Evolutionary conservation across 371 early-diverging fungal species (phyloP), one percentile per base, ranked within the genome.

Genomic region (Nematocida major): DNA sequence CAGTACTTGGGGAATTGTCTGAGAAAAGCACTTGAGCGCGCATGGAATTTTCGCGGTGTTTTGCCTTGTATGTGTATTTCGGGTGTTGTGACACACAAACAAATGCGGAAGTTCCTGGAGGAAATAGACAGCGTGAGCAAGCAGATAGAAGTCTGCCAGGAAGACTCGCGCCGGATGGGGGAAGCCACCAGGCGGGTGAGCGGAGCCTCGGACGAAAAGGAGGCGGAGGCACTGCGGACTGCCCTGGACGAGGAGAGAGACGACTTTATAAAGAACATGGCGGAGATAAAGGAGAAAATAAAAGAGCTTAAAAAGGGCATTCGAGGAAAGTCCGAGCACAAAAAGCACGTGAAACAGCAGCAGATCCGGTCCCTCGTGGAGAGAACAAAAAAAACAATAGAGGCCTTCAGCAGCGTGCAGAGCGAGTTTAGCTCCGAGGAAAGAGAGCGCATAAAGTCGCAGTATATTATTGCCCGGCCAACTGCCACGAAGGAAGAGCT

Each of bases 381-480:
- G n/a, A 66, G 79, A 48, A 68, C 67, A 18, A 79, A 78, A 47
- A 79, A 81, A 24, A 48, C 83, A 18, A 50, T 82, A 5, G 43
- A 67, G 32, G 67, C 50, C 2, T 67, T 83, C 28, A 81, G 80
- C 57, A 51, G 78, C 32, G 54, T 63, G 11, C 83, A 84, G 59
- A 34, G 67, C 26, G 66, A 69, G 49, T 69, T 80, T 40, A 78
- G 70, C 9, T 36, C 79, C 38, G 67, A 80, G 36, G 85, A 85
- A 50, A 80, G 82, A 54, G 63, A 78, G 11, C 69, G 81, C 36
- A 62, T 83, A n/a, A 79, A 81, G 50, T 43, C 77, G 4, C 81
- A 81, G 63, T 85, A 78, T 76, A 54, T 81, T 9, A 83, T 83
- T 57, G 85, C 83, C 42, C 77, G 78, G 24, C 85, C 85, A 22